phyloP scores from a whole-genome alignment of 306 rosid species.

The Betula pendula region DNA sequence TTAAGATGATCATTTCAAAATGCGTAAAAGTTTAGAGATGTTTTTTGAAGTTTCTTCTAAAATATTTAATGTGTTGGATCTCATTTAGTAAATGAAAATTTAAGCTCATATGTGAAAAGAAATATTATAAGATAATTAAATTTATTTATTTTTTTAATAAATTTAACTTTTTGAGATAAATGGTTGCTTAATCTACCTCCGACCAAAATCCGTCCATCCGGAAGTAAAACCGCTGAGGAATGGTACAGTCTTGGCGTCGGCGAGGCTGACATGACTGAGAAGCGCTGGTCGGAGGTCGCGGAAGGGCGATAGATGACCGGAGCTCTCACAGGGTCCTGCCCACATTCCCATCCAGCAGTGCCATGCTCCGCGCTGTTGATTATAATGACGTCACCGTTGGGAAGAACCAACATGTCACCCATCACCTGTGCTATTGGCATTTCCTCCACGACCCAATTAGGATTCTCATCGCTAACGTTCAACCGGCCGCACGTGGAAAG shows the following conservation, averaged over 20 bases:
- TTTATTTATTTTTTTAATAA: too few species aligned
- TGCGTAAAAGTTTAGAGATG: too few species aligned
- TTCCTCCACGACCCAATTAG: slow-evolving; percentile 61
- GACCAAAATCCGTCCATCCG: slow-evolving; percentile 60
- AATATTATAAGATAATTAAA: too few species aligned
- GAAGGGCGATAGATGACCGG: slow-evolving; percentile 50
- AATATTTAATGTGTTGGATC: too few species aligned
- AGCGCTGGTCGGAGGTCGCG: neutral
- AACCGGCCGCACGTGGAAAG: slow-evolving; percentile 56
- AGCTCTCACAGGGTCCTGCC: slow-evolving; percentile 38
- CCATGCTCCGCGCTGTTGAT: slow-evolving; percentile 59
- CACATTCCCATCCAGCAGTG: slow-evolving; percentile 78
- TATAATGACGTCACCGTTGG: slow-evolving; percentile 59
- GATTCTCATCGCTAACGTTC: slow-evolving; percentile 38
- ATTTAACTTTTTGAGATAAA: too few species aligned
- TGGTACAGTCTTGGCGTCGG: slow-evolving; percentile 61
- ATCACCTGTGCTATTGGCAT: slow-evolving; percentile 72
- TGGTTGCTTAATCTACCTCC: too few species aligned
- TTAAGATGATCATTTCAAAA: too few species aligned
- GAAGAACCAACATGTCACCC: slow-evolving; percentile 76
- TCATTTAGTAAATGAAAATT: too few species aligned
- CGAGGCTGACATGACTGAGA: slow-evolving; percentile 45
- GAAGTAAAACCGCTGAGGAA: slow-evolving; percentile 53
- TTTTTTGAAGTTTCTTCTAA: too few species aligned
- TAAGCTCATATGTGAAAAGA: too few species aligned